Conservation (phyloP, 371 early-diverging fungal genomes). For the Paramicrosporidium saccamoebae region DNA sequence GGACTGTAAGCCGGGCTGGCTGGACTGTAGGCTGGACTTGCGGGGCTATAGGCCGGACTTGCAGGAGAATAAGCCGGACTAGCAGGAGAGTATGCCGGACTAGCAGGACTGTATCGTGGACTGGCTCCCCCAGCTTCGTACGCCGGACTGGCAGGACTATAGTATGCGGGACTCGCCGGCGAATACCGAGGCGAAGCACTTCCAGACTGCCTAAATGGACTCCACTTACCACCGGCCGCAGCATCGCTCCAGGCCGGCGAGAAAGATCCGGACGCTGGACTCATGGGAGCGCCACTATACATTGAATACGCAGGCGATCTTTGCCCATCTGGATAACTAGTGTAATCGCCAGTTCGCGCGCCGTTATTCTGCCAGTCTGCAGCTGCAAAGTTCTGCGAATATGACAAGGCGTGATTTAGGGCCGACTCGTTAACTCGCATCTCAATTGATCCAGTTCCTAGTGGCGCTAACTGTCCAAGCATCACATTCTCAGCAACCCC, state of each 20-base stretch:
- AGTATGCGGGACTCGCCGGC: constrained; percentile 17
- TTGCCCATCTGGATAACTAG: constrained; percentile 9
- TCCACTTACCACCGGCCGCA: constrained; percentile 3
- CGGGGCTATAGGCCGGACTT: constrained; percentile 28
- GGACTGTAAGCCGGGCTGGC: constrained; percentile 40
- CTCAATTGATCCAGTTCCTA: constrained; percentile 91
- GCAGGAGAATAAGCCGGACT: constrained; percentile 43
- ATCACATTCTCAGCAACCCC: constrained; percentile 96
- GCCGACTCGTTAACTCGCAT: constrained; percentile 66
- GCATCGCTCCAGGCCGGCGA: constrained; percentile 2
- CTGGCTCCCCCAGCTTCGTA: too few species aligned
- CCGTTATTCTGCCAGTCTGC: constrained; percentile 8
- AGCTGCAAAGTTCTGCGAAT: constrained; percentile 6
- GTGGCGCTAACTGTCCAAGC: constrained; percentile 88
- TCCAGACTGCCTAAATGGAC: constrained; percentile 12
- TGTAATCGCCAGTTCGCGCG: constrained; percentile 11
- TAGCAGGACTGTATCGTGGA: constrained; percentile 23
- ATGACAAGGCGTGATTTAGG: constrained; percentile 16
- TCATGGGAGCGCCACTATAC: constrained; percentile 5
- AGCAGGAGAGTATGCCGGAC: constrained; percentile 26
- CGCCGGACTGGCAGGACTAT: constrained; percentile 10
- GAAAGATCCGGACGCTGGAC: constrained; percentile 8
- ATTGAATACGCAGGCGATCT: constrained; percentile 6
- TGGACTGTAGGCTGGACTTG: constrained; percentile 31
- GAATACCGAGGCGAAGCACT: constrained; percentile 32